Evolutionary conservation across 176 grass and related monocot genomes (phyloP).

Genomic region (Eragrostis nindensis): DNA sequence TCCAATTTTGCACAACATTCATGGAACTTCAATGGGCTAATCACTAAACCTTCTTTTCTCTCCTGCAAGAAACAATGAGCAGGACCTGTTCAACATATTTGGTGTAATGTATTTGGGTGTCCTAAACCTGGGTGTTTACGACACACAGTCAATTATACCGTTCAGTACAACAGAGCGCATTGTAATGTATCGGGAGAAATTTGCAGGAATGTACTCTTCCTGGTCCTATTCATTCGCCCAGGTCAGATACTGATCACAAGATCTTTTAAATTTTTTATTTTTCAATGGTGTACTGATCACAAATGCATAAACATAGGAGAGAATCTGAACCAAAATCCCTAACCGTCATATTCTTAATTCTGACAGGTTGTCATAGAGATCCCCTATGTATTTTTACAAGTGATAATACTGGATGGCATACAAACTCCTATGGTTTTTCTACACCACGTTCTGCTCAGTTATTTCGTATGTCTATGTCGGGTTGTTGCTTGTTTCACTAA

Average conservation of each 20-base stretch:
- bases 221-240: slow-evolving; percentile 75
- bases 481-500: slow-evolving; percentile 57
- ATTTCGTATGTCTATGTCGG: slow-evolving; percentile 55
- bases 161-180: slow-evolving; percentile 50
- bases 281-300: no score
- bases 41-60: neutral
- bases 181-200: slow-evolving; percentile 63
- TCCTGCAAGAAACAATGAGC: slow-evolving; percentile 34
- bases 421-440: slow-evolving; percentile 64
- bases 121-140: slow-evolving; percentile 48
- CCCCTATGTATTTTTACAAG: slow-evolving; percentile 55
- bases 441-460: slow-evolving; percentile 53
- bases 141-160: slow-evolving; percentile 50
- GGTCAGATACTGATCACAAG: slow-evolving; percentile 25
- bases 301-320: no score
- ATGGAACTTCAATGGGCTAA: neutral
- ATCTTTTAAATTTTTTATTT: neutral
- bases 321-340: no score
- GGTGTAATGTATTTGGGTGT: slow-evolving; percentile 38
- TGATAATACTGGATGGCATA: slow-evolving; percentile 47
- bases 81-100: slow-evolving; percentile 65
- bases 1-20: neutral
- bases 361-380: slow-evolving; percentile 53
- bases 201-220: slow-evolving; percentile 70
- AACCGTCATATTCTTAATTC: no score